Evolutionary conservation across 108 stramenopile species (phyloP), one percentile per base, ranked within the genome.

Genomic region (Stephanodiscus minutulus): DNA sequence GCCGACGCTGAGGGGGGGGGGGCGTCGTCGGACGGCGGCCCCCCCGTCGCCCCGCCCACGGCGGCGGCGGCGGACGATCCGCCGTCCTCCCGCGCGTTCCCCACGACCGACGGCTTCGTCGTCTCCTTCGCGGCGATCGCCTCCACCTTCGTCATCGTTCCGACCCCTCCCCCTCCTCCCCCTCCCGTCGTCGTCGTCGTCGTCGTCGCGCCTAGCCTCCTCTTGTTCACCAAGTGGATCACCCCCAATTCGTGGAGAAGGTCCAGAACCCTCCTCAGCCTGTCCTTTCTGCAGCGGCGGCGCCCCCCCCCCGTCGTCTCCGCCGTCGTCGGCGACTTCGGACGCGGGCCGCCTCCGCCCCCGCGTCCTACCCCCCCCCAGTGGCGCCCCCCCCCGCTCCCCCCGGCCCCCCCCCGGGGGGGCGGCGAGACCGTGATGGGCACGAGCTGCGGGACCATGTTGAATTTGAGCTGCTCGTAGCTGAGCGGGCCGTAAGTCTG

Each of bases 391-490:
- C 8, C 10, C 39, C 39, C 11, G 39, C 39, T 8, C 39, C 39
- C 7, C 39, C 8, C 39, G 7, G 5, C 11, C 8, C 11, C 1
- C 39, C 18, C 13, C n/a, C 50, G 22, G 7, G 18, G 20, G 8
- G 5, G 31, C 31, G 31, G 31, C 31, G 31, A 18, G 50, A 1
- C 50, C 2, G 50, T 9, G 8, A 29, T 13, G 13, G 64, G 64
- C 52, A 66, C 75, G 22, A 76, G 54, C 63, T 76, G 75, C 37
- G 75, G 56, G 53, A 59, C 68, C 47, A 76, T 76, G 46, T 76
- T 76, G 52, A 69, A 55, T 44, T 64, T 69, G 9, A 76, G 22
- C 56, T 76, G 75, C 5, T 50, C 46, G 46, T 76, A 76, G 44
- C 68, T 76, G 36, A 76, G 46, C 12, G 75, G 62, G 31, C 75